phyloP scores from a whole-genome alignment of 345 rosid species.

The Pugionium dolabratum region DNA sequence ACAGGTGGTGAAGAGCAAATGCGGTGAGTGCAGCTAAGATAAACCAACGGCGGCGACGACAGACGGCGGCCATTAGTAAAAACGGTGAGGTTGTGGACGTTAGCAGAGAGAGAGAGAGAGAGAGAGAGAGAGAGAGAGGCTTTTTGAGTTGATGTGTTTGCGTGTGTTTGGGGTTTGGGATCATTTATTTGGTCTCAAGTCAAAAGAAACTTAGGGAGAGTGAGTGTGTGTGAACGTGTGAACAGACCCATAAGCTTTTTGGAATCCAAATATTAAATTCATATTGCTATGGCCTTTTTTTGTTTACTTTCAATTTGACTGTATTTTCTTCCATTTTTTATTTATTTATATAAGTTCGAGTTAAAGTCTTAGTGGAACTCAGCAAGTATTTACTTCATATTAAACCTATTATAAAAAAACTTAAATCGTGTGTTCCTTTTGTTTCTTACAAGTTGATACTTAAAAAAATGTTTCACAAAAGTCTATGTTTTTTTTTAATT shows the following conservation, averaged over 20 bases:
- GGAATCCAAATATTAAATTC: constrained; percentile 33
- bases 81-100: constrained; percentile 26
- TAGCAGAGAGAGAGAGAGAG: constrained; percentile 17
- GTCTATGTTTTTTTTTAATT: no score
- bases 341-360: neutral
- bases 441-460: no score
- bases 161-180: constrained; percentile 18
- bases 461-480: no score
- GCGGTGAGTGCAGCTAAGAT: constrained; percentile 44
- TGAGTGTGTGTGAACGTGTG: constrained; percentile 26
- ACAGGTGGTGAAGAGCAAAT: constrained; percentile 59
- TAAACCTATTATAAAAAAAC: no score
- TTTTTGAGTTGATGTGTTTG: constrained; percentile 21
- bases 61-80: constrained; percentile 54
- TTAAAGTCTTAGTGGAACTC: no score
- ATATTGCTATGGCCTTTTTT: constrained; percentile 14
- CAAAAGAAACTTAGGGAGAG: constrained; percentile 33
- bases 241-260: constrained; percentile 35
- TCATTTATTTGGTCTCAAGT: constrained; percentile 38
- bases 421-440: no score
- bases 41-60: constrained; percentile 45
- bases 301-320: constrained; percentile 8
- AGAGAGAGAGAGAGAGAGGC: constrained; percentile 2
- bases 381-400: no score
- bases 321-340: constrained; percentile 5